Evolutionary conservation across 2,329 filamentous ascomycete genomes (phyloP), one percentile per base, ranked within the genome.

Genomic region (Arachnomyces sp.): DNA sequence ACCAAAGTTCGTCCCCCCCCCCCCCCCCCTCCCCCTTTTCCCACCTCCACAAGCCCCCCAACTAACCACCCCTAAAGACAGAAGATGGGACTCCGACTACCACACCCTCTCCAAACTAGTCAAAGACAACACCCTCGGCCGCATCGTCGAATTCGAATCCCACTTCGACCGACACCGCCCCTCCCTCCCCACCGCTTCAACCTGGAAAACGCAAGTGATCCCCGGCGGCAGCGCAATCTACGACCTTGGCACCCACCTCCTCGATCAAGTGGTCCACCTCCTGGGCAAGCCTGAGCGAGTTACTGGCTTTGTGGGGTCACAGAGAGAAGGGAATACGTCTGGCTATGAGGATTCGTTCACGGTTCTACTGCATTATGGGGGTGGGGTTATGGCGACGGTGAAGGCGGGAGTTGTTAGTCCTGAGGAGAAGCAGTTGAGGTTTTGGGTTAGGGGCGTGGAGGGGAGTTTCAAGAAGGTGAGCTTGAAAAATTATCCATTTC

Each of bases 21-120:
- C 15, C 15, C 4, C 4, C 34, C 7, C n/a, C 12, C 25, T 17
- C 20, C 6, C 30, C 12, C 7, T 30, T 36, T 6, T n/a, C 11
- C 31, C 8, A 15, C 14, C 11, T 18, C 14, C 40, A 32, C n/a
- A 28, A 11, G 1, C 28, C 11, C 14, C 34, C 40, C 51, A 34
- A 52, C 37, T 4, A 14, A 18, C 13, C 13, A 14, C 14, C 31
- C 28, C 31, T 1, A 36, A 38, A 65, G 61, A 87, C 66, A 76
- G 85, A 20, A 72, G 85, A 39, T 90, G 77, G 76, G 85, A 92
- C 57, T 70, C 76, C 28, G 85, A 90, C 63, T 92, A 85, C 64
- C 62, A 82, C 34, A 85, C 83, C 0, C 68, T 87, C 34, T 70
- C 70, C 50, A 72, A 79, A 49, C 70, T 89, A 17, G 53, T 88